Evolutionary conservation across 352 stramenopile genomes (phyloP).

Genomic region (Elongisporangium anandrum): DNA sequence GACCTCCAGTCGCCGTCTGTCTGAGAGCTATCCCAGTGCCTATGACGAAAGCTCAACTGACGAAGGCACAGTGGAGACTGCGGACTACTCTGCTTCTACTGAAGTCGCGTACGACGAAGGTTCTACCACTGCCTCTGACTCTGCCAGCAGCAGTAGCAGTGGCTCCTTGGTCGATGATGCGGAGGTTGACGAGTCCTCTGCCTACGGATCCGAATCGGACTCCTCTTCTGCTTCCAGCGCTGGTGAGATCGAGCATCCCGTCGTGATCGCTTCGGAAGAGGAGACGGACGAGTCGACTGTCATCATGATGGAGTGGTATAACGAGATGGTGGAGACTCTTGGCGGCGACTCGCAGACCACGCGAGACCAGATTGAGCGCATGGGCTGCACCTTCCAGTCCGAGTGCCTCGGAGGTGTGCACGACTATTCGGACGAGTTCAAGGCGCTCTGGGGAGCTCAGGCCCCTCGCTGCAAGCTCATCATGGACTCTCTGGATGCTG

Average conservation of each 20-base stretch:
- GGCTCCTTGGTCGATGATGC: neutral
- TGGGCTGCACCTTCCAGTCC: constrained; percentile 46
- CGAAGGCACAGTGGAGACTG: neutral
- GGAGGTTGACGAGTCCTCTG: neutral
- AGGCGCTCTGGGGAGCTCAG: constrained; percentile 30
- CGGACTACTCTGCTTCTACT: neutral
- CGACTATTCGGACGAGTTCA: constrained; percentile 42
- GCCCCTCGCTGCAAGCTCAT: constrained; percentile 36
- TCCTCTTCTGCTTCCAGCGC: neutral
- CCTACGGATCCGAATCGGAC: neutral
- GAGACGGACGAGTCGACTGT: constrained; percentile 10
- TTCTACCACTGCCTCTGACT: neutral
- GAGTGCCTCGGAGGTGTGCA: constrained; percentile 37
- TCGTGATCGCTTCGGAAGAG: neutral
- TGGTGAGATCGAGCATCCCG: neutral
- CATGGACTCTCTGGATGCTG: constrained; percentile 35
- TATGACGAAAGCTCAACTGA: neutral
- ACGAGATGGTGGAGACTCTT: constrained; percentile 24
- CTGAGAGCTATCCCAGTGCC: neutral
- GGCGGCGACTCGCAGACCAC: constrained; percentile 22
- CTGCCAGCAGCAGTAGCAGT: neutral
- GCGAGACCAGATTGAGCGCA: constrained; percentile 46
- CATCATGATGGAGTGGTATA: constrained; percentile 33
- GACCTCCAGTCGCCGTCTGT: neutral
- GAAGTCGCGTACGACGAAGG: neutral